These are phyloP conservation scores for Glebionis coronaria DNA, from an alignment of 129 eudicot genomes.

Conservation along the genomic window DNA sequence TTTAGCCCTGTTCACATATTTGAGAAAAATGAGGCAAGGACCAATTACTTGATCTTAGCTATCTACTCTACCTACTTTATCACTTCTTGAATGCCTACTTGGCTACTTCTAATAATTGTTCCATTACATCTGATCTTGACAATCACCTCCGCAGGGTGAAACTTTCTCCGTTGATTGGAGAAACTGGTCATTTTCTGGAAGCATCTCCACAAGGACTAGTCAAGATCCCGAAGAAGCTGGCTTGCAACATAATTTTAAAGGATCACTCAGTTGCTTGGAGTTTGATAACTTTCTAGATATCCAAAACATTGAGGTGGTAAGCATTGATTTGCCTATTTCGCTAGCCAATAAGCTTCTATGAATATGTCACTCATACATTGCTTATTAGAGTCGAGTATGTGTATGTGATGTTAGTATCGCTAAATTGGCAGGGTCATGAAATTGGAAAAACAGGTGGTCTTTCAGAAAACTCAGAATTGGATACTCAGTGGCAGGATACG, in stretches of 20 bases:
- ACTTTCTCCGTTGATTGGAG: conserved; percentile 62
- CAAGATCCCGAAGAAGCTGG: conserved; percentile 28
- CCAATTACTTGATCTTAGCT: not conserved
- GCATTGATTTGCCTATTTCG: conserved; percentile 9
- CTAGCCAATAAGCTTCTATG: not conserved
- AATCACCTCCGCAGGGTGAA: conserved; percentile 49
- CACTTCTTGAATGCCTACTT: not conserved
- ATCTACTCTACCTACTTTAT: not conserved
- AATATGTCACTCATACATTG: not conserved
- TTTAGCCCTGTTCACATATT: conserved; percentile 76
- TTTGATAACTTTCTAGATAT: conserved; percentile 46
- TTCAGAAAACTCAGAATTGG: conserved; percentile 28
- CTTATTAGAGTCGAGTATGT: conserved; percentile 7
- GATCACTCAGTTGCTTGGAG: conserved; percentile 44
- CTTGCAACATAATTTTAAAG: conserved; percentile 36
- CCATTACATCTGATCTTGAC: conserved; percentile 1
- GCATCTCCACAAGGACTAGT: conserved; percentile 19
- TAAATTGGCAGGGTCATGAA: conserved; percentile 51
- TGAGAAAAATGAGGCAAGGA: conserved; percentile 62
- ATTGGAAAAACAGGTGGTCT: conserved; percentile 18
- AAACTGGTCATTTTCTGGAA: conserved; percentile 60
- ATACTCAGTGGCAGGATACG: conserved; percentile 32
- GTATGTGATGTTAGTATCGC: conserved; percentile 14
- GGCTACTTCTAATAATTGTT: not conserved
- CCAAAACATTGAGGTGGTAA: conserved; percentile 33